Evolutionary conservation across 2,329 filamentous ascomycete genomes (phyloP), one percentile per base, ranked within the genome.

Genomic region (Geosmithia morbida): DNA sequence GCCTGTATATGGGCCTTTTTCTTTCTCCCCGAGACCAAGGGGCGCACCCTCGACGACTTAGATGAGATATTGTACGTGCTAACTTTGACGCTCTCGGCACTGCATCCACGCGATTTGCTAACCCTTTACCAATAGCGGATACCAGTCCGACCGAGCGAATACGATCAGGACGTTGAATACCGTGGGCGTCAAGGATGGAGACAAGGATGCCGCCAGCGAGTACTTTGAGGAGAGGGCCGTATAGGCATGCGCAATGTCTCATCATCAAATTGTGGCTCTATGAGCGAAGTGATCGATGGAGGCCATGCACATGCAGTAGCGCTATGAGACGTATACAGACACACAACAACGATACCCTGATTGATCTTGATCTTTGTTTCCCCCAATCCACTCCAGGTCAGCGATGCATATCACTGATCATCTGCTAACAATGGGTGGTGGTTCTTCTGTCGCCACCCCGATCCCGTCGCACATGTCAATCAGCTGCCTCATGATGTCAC

Each of bases 11-110:
- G 69, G 60, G 66, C 70, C 2, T 75, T 64, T 51, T 70, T 74
- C 57, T 66, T 74, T 47, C 56, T 76, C 2, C 73, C 73, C 0
- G 72, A 77, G 56, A 76, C 73, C 5, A 76, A 75, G 54, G 73
- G 73, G 48, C 60, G 72, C 47, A 71, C 70, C 0, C 60, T 76
- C 2, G 73, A 77, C 41, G 68, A 70, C 44, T 71, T 75, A 59
- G 73, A 77, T 43, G 54, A 58, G 29, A 60, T 63, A 41, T 63
- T 63, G 56, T 57, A 48, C n/a, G 46, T 50, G 13, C 17, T 17
- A 3, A 11, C 14, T 37, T 37, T 22, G 8, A 29, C 10, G 7
- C 16, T 22, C 2, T 13, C 29, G 2, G 26, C 14, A 26, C 6
- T 41, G 2, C 16, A 19, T 11, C 11, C 16, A 46, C 29, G 29